Percentiles rank a stretch among this genome's conserved stretches.
phyloP scores from a whole-genome alignment of 176 grass and related monocot species.

The Aegilops bicornis region DNA sequence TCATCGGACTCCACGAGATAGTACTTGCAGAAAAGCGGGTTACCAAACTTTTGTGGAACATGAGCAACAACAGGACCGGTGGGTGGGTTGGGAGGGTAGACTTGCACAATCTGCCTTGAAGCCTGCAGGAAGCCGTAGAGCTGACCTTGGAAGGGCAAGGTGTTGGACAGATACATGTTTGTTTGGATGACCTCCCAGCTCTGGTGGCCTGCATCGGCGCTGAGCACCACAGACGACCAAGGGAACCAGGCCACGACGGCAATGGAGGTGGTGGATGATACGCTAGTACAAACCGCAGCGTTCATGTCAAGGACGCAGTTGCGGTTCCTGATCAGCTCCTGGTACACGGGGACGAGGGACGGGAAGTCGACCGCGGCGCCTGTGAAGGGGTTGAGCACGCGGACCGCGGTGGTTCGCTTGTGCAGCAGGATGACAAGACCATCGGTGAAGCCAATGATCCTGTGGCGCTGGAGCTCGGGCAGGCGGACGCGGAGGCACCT shows the following conservation, averaged over 20 bases:
- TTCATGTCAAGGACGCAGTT: too few relatives aligned
- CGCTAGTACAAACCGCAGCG: too few relatives aligned
- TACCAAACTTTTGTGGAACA: not conserved
- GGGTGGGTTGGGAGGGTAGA: not conserved
- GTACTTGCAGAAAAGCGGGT: not conserved
- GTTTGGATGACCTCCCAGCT: too few relatives aligned
- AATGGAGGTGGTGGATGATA: too few relatives aligned
- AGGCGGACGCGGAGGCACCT: not conserved
- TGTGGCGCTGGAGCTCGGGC: not conserved
- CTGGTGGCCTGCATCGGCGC: too few relatives aligned
- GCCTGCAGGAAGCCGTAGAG: not conserved
- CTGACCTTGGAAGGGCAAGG: not conserved
- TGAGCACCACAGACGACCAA: too few relatives aligned
- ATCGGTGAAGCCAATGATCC: not conserved
- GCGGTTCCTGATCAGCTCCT: not conserved
- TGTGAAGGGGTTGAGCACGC: constrained; percentile 23
- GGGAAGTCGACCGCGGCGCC: not conserved
- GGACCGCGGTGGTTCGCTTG: not conserved
- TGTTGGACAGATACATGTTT: too few relatives aligned
- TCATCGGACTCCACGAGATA: not conserved
- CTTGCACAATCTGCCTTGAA: not conserved
- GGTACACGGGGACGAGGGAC: not conserved
- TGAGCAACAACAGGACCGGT: not conserved
- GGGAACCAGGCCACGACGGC: too few relatives aligned
- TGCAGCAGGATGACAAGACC: not conserved